Evolutionary conservation across 2,329 filamentous ascomycete genomes (phyloP).

Genomic region (Grosmannia huntii): DNA sequence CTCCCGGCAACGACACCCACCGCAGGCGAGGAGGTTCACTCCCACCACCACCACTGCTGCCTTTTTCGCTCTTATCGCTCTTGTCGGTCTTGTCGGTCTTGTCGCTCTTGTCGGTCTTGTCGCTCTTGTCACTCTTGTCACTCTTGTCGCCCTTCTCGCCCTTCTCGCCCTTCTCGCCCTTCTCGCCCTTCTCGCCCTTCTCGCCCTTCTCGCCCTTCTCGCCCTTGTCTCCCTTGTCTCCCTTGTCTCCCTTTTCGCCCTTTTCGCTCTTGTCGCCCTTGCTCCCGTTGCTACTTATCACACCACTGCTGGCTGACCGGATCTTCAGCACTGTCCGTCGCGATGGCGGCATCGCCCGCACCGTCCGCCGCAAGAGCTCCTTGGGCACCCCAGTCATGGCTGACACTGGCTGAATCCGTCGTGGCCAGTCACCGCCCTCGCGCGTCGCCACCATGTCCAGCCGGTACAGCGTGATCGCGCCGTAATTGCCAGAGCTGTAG

Average conservation of each 20-base stretch:
- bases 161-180: too few relatives aligned
- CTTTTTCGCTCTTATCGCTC: neutral
- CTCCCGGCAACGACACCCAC: conserved; percentile 10
- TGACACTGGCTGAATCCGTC: conserved; percentile 10
- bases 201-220: too few relatives aligned
- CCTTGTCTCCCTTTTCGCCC: neutral
- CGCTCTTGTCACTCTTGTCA: neutral
- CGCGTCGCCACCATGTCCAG: conserved; percentile 7
- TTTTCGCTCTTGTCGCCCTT: neutral
- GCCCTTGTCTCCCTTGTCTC: neutral
- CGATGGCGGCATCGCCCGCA: conserved; percentile 8
- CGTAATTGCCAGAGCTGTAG: conserved; percentile 8
- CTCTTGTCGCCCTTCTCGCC: neutral
- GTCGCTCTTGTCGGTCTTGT: neutral
- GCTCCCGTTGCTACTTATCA: neutral
- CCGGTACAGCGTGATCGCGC: conserved; percentile 11
- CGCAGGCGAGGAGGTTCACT: neutral
- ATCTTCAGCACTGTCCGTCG: conserved; percentile 10
- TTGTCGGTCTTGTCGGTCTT: neutral
- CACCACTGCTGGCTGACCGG: neutral
- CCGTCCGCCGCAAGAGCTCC: conserved; percentile 11
- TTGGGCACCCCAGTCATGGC: conserved; percentile 13
- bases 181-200: too few relatives aligned
- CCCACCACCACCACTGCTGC: neutral
- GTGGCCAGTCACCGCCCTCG: conserved; percentile 8